These are phyloP conservation scores for Boletus vinaceobasis DNA, from an alignment of 768 basidiomycete genomes.

Conservation along the genomic window DNA sequence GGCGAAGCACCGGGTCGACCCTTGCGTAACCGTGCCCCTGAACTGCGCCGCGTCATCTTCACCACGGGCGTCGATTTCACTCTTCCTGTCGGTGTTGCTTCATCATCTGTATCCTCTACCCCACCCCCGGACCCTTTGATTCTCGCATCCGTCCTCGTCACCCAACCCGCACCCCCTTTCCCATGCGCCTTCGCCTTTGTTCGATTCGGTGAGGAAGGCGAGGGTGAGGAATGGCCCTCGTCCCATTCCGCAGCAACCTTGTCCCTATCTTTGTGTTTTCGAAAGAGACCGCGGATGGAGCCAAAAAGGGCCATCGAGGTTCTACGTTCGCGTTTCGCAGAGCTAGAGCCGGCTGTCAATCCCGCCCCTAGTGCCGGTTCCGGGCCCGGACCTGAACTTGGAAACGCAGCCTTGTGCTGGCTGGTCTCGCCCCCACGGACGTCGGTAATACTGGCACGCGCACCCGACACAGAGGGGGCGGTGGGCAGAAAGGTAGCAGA, in stretches of 20 bases:
- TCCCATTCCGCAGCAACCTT: slow-evolving; percentile 9
- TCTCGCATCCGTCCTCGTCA: slow-evolving; percentile 28
- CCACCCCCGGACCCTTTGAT: slow-evolving; percentile 2
- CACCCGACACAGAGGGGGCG: neutral
- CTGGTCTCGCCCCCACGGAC: neutral
- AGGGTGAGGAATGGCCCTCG: slow-evolving; percentile 2
- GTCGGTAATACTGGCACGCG: neutral
- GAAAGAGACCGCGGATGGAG: slow-evolving; percentile 27
- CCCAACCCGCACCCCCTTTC: slow-evolving; percentile 15
- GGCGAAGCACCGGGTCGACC: slow-evolving; percentile 4
- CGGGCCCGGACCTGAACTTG: neutral
- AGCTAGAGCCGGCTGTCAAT: neutral
- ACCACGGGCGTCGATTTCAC: neutral
- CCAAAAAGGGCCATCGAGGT: slow-evolving; percentile 25
- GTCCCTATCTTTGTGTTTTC: slow-evolving; percentile 17
- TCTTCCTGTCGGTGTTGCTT: neutral
- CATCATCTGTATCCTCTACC: slow-evolving; percentile 16
- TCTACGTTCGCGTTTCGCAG: slow-evolving; percentile 16
- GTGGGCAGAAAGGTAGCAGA: neutral
- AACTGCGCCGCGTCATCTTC: neutral
- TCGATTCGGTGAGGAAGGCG: neutral
- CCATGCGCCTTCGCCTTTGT: neutral
- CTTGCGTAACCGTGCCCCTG: slow-evolving; percentile 15
- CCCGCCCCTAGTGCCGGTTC: neutral
- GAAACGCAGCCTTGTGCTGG: neutral